Conservation (phyloP, 371 early-diverging fungal species). For the Mucor sp. region DNA sequence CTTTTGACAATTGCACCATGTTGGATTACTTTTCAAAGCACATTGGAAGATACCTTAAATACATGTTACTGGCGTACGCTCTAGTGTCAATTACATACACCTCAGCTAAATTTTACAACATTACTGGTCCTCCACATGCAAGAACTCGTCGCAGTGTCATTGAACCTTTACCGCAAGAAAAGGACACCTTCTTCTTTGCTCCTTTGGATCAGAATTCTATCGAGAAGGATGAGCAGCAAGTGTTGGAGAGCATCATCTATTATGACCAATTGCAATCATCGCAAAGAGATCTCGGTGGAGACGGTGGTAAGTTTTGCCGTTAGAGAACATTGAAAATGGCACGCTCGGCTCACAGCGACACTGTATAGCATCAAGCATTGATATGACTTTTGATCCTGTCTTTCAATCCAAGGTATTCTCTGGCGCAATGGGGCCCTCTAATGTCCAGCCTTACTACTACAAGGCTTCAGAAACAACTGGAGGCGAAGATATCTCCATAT, state of each 20-base stretch:
- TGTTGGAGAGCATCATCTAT: not conserved
- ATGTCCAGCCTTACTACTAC: constrained; percentile 54
- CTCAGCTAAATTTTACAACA: constrained; percentile 17
- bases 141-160: constrained; percentile 7
- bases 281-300: not conserved
- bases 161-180: constrained; percentile 1
- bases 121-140: not conserved
- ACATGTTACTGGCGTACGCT: constrained; percentile 25
- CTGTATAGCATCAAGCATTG: not conserved
- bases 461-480: constrained; percentile 35
- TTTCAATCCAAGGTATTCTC: constrained; percentile 53
- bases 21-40: constrained; percentile 10
- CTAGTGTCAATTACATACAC: constrained; percentile 24
- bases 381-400: constrained; percentile 32
- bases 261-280: not conserved
- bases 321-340: too few species aligned
- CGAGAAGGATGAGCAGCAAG: constrained; percentile 16
- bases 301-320: too few species aligned
- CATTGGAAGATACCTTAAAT: constrained; percentile 13
- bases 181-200: constrained; percentile 7
- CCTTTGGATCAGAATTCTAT: constrained; percentile 8
- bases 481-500: constrained; percentile 52
- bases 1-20: not conserved
- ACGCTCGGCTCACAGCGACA: too few species aligned
- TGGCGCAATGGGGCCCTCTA: constrained; percentile 54